phyloP scores from a whole-genome alignment of 192 early-diverging fungal genomes.

The Backusella tuberculispora region DNA sequence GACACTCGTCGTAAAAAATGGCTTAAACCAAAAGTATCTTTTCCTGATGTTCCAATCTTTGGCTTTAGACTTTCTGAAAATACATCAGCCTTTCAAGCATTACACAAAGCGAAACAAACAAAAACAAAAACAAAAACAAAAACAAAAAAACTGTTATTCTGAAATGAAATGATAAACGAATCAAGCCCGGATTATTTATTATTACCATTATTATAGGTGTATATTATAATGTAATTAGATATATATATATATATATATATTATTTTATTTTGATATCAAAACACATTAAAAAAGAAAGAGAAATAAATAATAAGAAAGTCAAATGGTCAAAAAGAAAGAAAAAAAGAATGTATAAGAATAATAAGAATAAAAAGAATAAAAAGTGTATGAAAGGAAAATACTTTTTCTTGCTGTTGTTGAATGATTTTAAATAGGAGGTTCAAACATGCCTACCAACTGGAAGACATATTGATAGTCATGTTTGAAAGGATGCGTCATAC shows the following conservation, averaged over 20 bases:
- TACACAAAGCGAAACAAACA: neutral
- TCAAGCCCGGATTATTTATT: no score
- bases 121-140: neutral
- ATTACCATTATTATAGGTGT: no score
- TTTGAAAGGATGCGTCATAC: slow-evolving; percentile 39
- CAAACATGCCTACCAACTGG: slow-evolving; percentile 29
- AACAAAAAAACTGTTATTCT: neutral
- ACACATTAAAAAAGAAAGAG: neutral
- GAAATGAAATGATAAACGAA: no score
- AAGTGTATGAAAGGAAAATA: neutral
- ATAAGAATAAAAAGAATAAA: no score
- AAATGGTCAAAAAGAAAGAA: neutral
- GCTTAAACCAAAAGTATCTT: neutral
- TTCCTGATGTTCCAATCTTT: neutral
- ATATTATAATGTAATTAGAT: no score
- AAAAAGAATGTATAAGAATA: neutral
- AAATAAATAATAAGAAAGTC: slow-evolving; percentile 2
- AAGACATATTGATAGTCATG: slow-evolving; percentile 40
- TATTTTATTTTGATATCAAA: slow-evolving; percentile 4
- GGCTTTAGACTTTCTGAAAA: neutral
- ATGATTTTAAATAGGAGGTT: slow-evolving; percentile 9
- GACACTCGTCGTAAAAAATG: neutral
- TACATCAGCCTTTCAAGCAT: neutral
- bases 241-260: neutral
- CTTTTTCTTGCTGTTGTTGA: neutral